Base-by-base conservation (phyloP, 805 yeast genomes). In the Blastobotrys terrestris region DNA sequence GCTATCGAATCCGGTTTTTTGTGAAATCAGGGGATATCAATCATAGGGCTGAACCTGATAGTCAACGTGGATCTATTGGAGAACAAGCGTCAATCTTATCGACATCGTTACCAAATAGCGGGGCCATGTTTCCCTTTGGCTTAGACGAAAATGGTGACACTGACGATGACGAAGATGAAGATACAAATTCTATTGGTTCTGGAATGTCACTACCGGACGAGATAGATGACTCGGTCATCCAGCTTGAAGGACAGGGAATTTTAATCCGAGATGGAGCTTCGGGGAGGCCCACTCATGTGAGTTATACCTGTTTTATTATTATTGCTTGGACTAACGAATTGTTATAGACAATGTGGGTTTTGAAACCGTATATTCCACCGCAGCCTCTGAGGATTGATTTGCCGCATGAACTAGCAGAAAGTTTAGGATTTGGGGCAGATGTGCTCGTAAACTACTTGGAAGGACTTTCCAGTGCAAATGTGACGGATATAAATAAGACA, bases 201-300 rank as follows among this genome's bases (percentile, higher is more conserved):
- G 22, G 31, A 14, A 8, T 51, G 26, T 51, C 54, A 19, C 47
- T 51, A n/a, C 39, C 15, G 22, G 51, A 16, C 6, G 49, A 54
- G 39, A 57, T 49, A n/a, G 39, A 49, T n/a, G 57, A 54, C n/a
- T n/a, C 45, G 13, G 21, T 53, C 8, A 46, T 68, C 1, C 92
- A 87, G 58, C 71, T 91, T 41, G 98, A 92, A 67, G 98, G 97
- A 0, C 97, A 92, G 63, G 99, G 99, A 2, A 84, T 94, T 7
- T 67, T 92, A 18, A 84, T 94, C 6, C 85, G 81, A 57, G 86
- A 84, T 63, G 67, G 74, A 2, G 70, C 71, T 39, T 74, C 82
- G 0, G 73, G 77, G 14, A 64, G 77, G 39, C 91, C 92, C 0
- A 74, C 85, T 0, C 95, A 89, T 66, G 63, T 61, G 54, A 22